These are phyloP conservation scores for Arxiozyma bovina DNA, from an alignment of 1,139 yeast genomes.

Conservation along the genomic window DNA sequence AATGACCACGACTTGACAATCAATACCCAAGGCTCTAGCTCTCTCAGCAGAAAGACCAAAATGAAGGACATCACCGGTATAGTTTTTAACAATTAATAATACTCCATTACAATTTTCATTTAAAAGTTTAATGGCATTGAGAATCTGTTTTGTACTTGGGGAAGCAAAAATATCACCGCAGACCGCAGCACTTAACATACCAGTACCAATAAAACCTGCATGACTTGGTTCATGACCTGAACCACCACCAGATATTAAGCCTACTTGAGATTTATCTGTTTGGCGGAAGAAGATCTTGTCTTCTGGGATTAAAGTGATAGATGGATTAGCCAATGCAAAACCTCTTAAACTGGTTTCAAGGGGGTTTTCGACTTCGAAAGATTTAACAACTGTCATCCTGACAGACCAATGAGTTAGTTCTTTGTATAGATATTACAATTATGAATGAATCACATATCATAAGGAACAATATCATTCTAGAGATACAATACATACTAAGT, in stretches of 20 bases:
- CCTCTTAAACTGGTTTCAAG: conserved; percentile 61
- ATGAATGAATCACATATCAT: too few species aligned
- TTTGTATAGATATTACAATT: too few species aligned
- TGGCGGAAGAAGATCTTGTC: conserved; percentile 57
- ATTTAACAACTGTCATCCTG: conserved; percentile 15
- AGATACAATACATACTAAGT: not conserved
- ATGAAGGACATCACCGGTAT: conserved; percentile 89
- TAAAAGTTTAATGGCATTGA: conserved; percentile 47
- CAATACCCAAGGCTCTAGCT: conserved; percentile 66
- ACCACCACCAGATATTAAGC: conserved; percentile 85
- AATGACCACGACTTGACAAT: conserved; percentile 64
- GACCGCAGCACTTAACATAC: conserved; percentile 77
- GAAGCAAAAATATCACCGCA: conserved; percentile 86
- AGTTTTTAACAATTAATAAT: conserved; percentile 73
- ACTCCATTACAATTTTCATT: conserved; percentile 48
- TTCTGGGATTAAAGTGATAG: conserved; percentile 49
- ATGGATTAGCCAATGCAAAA: conserved; percentile 59
- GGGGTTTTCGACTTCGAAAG: conserved; percentile 44
- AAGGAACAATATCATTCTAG: too few species aligned
- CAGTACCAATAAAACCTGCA: conserved; percentile 82
- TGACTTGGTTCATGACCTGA: conserved; percentile 94
- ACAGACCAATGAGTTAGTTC: not conserved
- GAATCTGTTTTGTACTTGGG: conserved; percentile 81
- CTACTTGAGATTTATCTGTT: conserved; percentile 42
- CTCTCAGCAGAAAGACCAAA: conserved; percentile 87